Percentiles rank a stretch among this genome's conserved stretches.
Conservation (phyloP, 768 basidiomycete species). For the Tricholoma flavovirens region DNA sequence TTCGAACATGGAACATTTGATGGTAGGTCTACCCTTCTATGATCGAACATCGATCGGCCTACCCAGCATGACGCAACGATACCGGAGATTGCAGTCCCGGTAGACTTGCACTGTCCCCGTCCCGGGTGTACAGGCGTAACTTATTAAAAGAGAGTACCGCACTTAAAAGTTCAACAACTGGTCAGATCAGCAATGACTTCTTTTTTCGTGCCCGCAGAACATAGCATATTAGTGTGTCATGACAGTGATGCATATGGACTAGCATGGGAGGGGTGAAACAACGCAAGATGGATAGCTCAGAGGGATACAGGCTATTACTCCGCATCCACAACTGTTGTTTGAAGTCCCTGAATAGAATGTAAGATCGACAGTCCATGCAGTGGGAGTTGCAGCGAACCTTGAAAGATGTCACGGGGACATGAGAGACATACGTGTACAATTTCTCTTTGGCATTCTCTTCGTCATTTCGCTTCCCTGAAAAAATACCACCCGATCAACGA, state of each 20-base stretch:
- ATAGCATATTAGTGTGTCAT: conserved; percentile 5
- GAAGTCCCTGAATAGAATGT: conserved; percentile 56
- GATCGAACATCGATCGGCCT: too few species aligned
- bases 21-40: too few species aligned
- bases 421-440: conserved; percentile 86
- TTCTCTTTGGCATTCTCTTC: conserved; percentile 99
- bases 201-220: not conserved
- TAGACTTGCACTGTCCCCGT: too few species aligned
- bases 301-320: too few species aligned
- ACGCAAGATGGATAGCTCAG: not conserved
- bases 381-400: conserved; percentile 55
- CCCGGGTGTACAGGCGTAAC: too few species aligned
- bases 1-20: too few species aligned
- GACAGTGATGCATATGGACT: conserved; percentile 2
- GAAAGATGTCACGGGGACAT: conserved; percentile 74
- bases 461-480: conserved; percentile 91
- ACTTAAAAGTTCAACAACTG: too few species aligned
- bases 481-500: not conserved
- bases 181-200: too few species aligned
- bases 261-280: not conserved
- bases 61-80: too few species aligned
- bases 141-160: too few species aligned
- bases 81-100: too few species aligned
- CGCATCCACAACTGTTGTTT: conserved; percentile 77
- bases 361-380: too few species aligned